These are phyloP conservation scores for Globisporangium abappressorium DNA, from an alignment of 352 stramenopile genomes.

Conservation along the genomic window DNA sequence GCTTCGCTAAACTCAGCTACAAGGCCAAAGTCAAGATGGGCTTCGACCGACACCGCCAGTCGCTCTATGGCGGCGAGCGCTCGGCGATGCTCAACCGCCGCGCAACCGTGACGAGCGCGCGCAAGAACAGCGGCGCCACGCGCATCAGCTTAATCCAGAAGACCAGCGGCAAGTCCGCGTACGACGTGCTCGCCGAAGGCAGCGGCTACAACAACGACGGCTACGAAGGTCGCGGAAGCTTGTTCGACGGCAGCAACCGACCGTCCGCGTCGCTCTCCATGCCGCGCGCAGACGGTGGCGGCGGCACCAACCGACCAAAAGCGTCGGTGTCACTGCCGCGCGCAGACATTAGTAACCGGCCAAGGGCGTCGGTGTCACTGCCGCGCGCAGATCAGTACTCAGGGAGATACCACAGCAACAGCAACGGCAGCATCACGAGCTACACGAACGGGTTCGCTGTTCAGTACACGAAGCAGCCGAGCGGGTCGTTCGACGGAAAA, in stretches of 20 bases:
- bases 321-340: slow-evolving; percentile 3
- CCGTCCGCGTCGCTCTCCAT: slow-evolving; percentile 4
- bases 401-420: slow-evolving; percentile 10
- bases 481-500: slow-evolving; percentile 10
- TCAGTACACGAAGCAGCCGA: slow-evolving; percentile 1
- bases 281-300: neutral
- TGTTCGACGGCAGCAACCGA: slow-evolving; percentile 14
- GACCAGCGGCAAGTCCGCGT: slow-evolving; percentile 20
- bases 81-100: slow-evolving; percentile 19
- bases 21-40: slow-evolving; percentile 24
- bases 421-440: slow-evolving; percentile 4
- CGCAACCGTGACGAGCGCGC: slow-evolving; percentile 15
- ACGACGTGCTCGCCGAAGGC: slow-evolving; percentile 20
- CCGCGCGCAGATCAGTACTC: slow-evolving; percentile 1
- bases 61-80: slow-evolving; percentile 19
- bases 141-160: slow-evolving; percentile 19
- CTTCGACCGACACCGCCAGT: slow-evolving; percentile 18
- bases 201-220: neutral
- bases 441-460: slow-evolving; percentile 3
- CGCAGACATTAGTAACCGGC: slow-evolving; percentile 5
- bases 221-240: slow-evolving; percentile 14
- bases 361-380: slow-evolving; percentile 6
- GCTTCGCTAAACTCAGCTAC: slow-evolving; percentile 22
- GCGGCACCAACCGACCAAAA: neutral
- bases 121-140: slow-evolving; percentile 17